These are phyloP conservation scores for Tanacetum coccineum DNA, from an alignment of 129 eudicot genomes.

Conservation along the genomic window DNA sequence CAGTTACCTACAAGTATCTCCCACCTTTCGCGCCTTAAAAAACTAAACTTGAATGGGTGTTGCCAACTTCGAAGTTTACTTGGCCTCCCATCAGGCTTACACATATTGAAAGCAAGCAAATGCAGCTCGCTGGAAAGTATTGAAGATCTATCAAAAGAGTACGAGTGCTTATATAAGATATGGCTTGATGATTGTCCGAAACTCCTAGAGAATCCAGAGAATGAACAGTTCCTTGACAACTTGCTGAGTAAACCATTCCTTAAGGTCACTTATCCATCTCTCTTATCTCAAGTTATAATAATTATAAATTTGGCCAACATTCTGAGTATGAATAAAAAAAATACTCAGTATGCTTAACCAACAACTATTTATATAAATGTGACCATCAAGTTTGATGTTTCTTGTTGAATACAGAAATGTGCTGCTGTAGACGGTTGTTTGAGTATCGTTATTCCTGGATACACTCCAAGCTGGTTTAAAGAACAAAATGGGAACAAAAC, in stretches of 20 bases:
- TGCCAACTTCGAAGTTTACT: background rate
- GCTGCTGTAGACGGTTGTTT: background rate
- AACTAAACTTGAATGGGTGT: background rate
- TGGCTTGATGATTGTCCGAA: conserved; percentile 4
- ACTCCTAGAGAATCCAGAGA: conserved; percentile 9
- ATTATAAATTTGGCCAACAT: background rate
- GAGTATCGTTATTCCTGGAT: conserved; percentile 6
- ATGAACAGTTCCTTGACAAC: background rate
- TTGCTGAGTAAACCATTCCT: background rate
- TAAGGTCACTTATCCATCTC: background rate
- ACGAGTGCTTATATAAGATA: conserved; percentile 3
- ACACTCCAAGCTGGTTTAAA: conserved; percentile 13
- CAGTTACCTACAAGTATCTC: conserved; percentile 8
- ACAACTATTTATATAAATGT: background rate
- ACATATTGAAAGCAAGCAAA: background rate
- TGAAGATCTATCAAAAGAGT: conserved; percentile 1
- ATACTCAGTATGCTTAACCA: background rate
- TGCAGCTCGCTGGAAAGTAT: conserved; percentile 9
- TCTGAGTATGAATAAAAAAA: background rate
- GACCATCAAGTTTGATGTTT: background rate
- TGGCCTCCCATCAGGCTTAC: conserved; percentile 8
- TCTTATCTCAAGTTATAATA: background rate
- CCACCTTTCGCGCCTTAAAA: conserved; percentile 7
- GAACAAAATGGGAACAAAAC: background rate
- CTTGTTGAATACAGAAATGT: conserved; percentile 8